phyloP scores from a whole-genome alignment of 2,329 filamentous ascomycete genomes.

The Curvularia spicifera region DNA sequence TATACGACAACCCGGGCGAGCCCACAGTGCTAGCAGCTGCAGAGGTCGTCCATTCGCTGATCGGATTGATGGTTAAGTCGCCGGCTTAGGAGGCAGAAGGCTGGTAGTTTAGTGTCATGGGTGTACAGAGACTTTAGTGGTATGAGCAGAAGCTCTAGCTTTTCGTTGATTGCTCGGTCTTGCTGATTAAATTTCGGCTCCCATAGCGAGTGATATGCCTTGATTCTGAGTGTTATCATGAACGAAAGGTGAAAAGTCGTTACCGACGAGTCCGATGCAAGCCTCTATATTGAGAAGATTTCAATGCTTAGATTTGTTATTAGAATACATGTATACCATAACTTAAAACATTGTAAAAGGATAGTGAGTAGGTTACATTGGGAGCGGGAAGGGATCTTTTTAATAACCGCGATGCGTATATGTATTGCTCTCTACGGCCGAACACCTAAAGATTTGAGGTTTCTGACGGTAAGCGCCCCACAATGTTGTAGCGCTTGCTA shows the following conservation, averaged over 20 bases:
- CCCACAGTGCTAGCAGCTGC: slow-evolving; percentile 63
- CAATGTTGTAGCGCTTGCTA: slow-evolving; percentile 92
- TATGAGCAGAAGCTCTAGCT: background rate
- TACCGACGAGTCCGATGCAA: background rate
- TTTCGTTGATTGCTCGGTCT: too few species aligned
- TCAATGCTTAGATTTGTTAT: background rate
- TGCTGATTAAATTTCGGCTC: too few species aligned
- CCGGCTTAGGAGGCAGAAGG: slow-evolving; percentile 36
- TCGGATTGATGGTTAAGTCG: slow-evolving; percentile 56
- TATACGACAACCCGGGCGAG: slow-evolving; percentile 67
- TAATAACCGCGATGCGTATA: background rate
- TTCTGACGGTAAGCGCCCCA: slow-evolving; percentile 59
- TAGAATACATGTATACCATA: background rate
- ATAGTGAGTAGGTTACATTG: background rate
- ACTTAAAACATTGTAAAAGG: background rate
- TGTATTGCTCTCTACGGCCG: background rate
- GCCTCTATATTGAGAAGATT: background rate
- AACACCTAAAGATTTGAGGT: slow-evolving; percentile 24
- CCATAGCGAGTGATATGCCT: too few species aligned
- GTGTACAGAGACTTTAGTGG: background rate
- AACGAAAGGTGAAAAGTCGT: background rate
- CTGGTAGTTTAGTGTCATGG: background rate
- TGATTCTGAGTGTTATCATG: background rate
- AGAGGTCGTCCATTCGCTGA: slow-evolving; percentile 59
- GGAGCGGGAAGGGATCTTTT: background rate